A percentile compares a stretch with the other conserved stretches of the same genome.
Evolutionary conservation across 2,329 filamentous ascomycete species (phyloP).

Genomic region (Monosporascus sp.): DNA sequence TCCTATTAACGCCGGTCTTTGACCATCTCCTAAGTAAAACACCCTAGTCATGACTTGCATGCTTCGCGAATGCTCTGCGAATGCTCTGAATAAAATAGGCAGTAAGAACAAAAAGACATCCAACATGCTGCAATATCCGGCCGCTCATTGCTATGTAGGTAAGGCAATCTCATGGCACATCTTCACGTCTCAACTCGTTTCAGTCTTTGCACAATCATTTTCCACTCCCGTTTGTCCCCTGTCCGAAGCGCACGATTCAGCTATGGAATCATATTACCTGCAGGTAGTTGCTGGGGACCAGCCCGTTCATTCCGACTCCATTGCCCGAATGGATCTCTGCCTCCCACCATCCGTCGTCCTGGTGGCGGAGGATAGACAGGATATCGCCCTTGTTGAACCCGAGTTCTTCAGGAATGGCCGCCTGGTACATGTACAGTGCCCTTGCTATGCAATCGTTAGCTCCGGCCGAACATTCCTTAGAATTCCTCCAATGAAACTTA

Average conservation of each 20-base stretch:
- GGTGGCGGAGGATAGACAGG: constrained; percentile 78
- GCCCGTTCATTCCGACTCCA: constrained; percentile 46
- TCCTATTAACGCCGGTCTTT: too few relatives aligned
- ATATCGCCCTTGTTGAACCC: constrained; percentile 90
- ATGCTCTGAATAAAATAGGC: background rate
- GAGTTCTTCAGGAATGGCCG: constrained; percentile 91
- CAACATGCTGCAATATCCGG: constrained; percentile 1
- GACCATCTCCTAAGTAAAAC: too few relatives aligned
- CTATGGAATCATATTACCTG: constrained; percentile 35
- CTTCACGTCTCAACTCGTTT: background rate
- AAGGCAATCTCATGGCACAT: constrained; percentile 5
- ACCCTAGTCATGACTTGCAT: constrained; percentile 1
- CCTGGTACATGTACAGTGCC: constrained; percentile 89
- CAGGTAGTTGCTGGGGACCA: constrained; percentile 66
- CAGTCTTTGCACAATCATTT: background rate
- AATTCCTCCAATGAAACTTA: constrained; percentile 46
- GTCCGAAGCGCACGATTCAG: constrained; percentile 19
- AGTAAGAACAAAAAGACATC: constrained; percentile 4
- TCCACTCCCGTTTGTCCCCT: background rate
- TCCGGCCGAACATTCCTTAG: background rate
- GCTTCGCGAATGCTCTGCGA: background rate
- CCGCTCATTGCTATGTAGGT: constrained; percentile 7
- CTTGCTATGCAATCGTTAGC: constrained; percentile 55
- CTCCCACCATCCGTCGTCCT: constrained; percentile 99
- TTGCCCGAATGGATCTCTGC: constrained; percentile 76